phyloP scores from a whole-genome alignment of 2,329 filamentous ascomycete species.

The Graphilbum fragrans region DNA sequence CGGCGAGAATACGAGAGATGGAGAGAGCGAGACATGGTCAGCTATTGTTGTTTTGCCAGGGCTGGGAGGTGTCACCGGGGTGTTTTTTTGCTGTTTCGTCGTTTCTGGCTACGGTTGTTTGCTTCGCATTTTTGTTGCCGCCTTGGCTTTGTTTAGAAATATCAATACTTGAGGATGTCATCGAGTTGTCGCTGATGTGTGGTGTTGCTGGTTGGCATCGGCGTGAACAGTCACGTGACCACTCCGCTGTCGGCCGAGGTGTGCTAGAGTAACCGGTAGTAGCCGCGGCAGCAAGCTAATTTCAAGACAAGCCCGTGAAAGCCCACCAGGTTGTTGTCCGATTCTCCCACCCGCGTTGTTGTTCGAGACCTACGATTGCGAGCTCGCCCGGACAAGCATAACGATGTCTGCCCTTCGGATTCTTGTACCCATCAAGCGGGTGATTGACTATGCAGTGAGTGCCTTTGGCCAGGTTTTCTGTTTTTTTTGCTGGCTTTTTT shows the following conservation, averaged over 20 bases:
- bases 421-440: constrained; percentile 70
- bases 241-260: constrained; percentile 11
- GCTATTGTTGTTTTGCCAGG: no score
- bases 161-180: no score
- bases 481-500: not conserved
- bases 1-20: no score
- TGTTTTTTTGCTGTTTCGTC: no score
- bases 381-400: not conserved
- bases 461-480: not conserved
- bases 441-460: constrained; percentile 74
- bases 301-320: not conserved
- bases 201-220: no score
- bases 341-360: not conserved
- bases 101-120: no score
- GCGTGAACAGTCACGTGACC: constrained; percentile 6
- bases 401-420: constrained; percentile 58
- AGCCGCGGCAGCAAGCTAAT: constrained; percentile 7
- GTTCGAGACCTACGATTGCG: not conserved
- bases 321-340: not conserved
- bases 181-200: no score
- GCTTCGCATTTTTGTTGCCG: no score
- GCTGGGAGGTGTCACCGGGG: no score
- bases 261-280: constrained; percentile 6
- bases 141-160: no score
- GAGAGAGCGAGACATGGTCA: no score